Evolutionary conservation across 305 asterid genomes (phyloP).

Genomic region (Ajuga reptans): DNA sequence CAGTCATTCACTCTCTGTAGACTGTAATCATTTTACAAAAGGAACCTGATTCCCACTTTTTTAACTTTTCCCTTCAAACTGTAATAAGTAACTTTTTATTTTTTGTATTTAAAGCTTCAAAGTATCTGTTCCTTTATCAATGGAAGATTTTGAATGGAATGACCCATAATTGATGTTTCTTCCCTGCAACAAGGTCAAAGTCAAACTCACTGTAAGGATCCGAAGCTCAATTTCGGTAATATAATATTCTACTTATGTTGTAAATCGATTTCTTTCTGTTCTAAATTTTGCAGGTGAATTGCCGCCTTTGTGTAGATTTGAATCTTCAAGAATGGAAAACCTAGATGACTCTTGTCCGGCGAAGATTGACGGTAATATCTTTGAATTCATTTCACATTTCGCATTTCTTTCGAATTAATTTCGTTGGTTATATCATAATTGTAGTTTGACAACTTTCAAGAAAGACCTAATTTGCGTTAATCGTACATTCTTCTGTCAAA

Average conservation of each 20-base stretch:
- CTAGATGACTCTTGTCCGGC: constrained; percentile 34
- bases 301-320: constrained; percentile 25
- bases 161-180: constrained; percentile 71
- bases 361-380: constrained; percentile 44
- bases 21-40: constrained; percentile 20
- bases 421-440: not conserved
- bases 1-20: constrained; percentile 16
- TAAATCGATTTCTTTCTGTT: constrained; percentile 19
- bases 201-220: constrained; percentile 39
- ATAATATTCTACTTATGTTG: not conserved
- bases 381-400: not conserved
- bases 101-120: constrained; percentile 33
- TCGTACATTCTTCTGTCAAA: constrained; percentile 18
- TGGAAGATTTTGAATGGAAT: constrained; percentile 53
- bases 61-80: constrained; percentile 26
- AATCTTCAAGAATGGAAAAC: constrained; percentile 34
- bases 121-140: constrained; percentile 34
- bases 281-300: constrained; percentile 36
- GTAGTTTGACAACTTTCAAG: constrained; percentile 24
- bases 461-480: not conserved
- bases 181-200: constrained; percentile 35
- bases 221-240: constrained; percentile 18
- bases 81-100: constrained; percentile 21
- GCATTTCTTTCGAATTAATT: not conserved
- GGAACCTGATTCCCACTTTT: constrained; percentile 34